phyloP scores from a whole-genome alignment of 805 yeast species.

The Spathaspora sp. region DNA sequence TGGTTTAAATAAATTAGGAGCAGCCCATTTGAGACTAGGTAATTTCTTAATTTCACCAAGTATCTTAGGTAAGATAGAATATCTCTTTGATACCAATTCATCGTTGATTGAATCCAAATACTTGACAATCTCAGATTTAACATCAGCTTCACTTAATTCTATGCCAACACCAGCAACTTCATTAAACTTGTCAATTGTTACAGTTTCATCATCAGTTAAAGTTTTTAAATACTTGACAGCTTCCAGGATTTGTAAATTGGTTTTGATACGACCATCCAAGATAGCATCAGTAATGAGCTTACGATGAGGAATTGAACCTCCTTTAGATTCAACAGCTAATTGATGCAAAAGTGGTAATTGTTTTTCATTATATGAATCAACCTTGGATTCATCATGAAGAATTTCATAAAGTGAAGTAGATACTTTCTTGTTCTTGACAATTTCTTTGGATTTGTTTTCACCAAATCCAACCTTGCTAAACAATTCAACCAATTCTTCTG shows the following conservation, averaged over 20 bases:
- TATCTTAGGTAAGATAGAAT: conserved; percentile 71
- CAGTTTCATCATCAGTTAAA: conserved; percentile 31
- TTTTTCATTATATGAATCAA: conserved; percentile 46
- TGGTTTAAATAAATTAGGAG: conserved; percentile 83
- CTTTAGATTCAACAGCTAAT: conserved; percentile 70
- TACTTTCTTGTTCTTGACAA: conserved; percentile 82
- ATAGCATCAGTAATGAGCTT: conserved; percentile 58
- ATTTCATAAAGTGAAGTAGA: conserved; percentile 64
- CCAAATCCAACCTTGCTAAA: conserved; percentile 59
- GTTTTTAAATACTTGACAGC: conserved; percentile 64
- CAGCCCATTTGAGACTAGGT: conserved; percentile 86
- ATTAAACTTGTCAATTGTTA: conserved; percentile 45
- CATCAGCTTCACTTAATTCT: conserved; percentile 63
- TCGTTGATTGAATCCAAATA: conserved; percentile 59
- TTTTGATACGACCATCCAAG: conserved; percentile 57
- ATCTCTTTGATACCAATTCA: conserved; percentile 68
- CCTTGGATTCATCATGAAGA: conserved; percentile 39
- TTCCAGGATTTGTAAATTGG: conserved; percentile 74
- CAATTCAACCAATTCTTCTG: conserved; percentile 26
- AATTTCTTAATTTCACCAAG: conserved; percentile 74
- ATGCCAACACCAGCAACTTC: conserved; percentile 76
- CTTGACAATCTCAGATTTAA: conserved; percentile 50
- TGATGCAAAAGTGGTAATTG: conserved; percentile 67
- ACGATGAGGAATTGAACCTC: conserved; percentile 48
- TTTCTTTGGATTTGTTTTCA: conserved; percentile 74